Conservation (phyloP, 2,329 filamentous ascomycete species). For the Botrytis pseudocinerea region DNA sequence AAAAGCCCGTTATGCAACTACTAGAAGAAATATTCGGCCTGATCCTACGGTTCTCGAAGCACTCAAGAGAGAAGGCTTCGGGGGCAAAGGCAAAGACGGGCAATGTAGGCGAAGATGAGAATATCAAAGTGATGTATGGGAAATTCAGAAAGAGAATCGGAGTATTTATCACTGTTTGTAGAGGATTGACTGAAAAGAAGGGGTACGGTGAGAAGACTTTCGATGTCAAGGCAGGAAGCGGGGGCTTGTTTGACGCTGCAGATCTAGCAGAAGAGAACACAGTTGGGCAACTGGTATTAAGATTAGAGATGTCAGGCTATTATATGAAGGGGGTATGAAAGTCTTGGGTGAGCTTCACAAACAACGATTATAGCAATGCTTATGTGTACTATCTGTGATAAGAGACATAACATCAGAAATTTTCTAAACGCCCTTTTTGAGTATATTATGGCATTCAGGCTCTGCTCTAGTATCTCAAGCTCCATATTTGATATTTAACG, state of each 20-base stretch:
- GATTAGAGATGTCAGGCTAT: constrained; percentile 70
- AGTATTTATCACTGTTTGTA: constrained; percentile 73
- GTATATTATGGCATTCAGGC: not conserved
- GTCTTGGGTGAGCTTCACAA: not conserved
- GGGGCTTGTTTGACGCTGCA: constrained; percentile 43
- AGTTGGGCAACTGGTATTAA: constrained; percentile 66
- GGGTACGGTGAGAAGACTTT: constrained; percentile 40
- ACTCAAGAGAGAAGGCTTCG: constrained; percentile 45
- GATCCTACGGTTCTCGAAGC: constrained; percentile 70
- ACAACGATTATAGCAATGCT: not conserved
- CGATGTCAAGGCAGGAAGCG: constrained; percentile 38
- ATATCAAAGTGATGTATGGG: constrained; percentile 57
- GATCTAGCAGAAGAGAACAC: constrained; percentile 54
- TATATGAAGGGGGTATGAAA: constrained; percentile 46
- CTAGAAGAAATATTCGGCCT: constrained; percentile 74
- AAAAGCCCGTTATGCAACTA: constrained; percentile 69
- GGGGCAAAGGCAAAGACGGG: constrained; percentile 40
- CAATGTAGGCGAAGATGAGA: constrained; percentile 37
- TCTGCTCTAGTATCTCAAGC: not conserved
- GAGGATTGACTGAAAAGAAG: constrained; percentile 64
- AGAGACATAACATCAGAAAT: not conserved
- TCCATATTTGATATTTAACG: not conserved
- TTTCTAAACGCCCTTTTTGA: not conserved
- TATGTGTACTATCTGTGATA: not conserved
- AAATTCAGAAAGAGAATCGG: constrained; percentile 70